Evolutionary conservation across 2,329 filamentous ascomycete species (phyloP).

Genomic region (Fusarium pseudocircinatum): DNA sequence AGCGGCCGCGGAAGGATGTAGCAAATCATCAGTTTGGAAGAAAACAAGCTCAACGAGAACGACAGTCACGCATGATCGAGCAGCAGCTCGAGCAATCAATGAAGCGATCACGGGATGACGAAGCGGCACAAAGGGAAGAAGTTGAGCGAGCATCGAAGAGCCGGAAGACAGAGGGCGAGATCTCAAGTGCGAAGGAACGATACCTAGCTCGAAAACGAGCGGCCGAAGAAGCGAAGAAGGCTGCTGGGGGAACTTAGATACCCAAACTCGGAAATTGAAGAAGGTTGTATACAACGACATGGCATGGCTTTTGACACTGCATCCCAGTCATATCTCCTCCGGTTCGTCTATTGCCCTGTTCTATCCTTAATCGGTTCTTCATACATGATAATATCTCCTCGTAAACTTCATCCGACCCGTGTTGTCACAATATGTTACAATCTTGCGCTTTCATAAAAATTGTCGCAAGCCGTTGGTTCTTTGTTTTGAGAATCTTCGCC

Average conservation of each 20-base stretch:
- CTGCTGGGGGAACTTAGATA: conserved; percentile 46
- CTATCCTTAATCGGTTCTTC: conserved; percentile 23
- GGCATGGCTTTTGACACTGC: conserved; percentile 29
- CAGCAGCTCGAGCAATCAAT: conserved; percentile 77
- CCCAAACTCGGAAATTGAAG: conserved; percentile 32
- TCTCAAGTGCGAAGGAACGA: conserved; percentile 80
- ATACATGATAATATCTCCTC: conserved; percentile 10
- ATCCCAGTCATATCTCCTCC: conserved; percentile 20
- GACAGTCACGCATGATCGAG: conserved; percentile 82
- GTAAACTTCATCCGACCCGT: conserved; percentile 5
- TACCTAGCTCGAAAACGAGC: conserved; percentile 82
- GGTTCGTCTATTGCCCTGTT: conserved; percentile 33
- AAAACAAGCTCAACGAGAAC: conserved; percentile 75
- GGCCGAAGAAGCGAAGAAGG: conserved; percentile 70
- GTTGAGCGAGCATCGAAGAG: conserved; percentile 76
- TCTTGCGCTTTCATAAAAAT: conserved; percentile 8
- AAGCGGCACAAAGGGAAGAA: conserved; percentile 70
- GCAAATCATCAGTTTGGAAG: conserved; percentile 57
- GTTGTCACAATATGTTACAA: conserved; percentile 44
- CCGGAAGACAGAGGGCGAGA: conserved; percentile 79
- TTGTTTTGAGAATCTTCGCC: neutral
- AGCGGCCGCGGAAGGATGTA: conserved; percentile 49
- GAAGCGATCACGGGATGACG: conserved; percentile 76
- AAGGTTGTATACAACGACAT: conserved; percentile 23
- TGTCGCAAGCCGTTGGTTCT: conserved; percentile 12